phyloP scores from a whole-genome alignment of 768 basidiomycete genomes.

The Lactarius quietus region DNA sequence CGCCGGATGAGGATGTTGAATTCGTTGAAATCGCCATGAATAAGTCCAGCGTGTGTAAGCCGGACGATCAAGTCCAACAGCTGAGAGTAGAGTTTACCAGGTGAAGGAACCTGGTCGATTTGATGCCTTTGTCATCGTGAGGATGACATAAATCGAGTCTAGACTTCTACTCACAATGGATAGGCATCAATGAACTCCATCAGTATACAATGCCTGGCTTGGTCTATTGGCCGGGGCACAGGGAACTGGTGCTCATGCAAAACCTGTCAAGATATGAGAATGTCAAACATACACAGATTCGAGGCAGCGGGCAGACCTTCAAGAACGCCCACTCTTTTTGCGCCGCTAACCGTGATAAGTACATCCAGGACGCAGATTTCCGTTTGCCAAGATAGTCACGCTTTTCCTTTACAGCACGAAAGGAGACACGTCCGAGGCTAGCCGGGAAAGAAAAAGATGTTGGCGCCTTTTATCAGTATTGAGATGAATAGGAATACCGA shows the following conservation, averaged over 20 bases:
- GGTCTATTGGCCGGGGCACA: slow-evolving; percentile 90
- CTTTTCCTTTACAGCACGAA: slow-evolving; percentile 94
- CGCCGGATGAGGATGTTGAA: slow-evolving; percentile 95
- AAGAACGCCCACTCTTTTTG: slow-evolving; percentile 99
- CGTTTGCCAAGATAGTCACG: slow-evolving; percentile 95
- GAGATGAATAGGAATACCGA: slow-evolving; percentile 47
- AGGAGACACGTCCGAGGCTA: slow-evolving; percentile 95
- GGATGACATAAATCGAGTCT: slow-evolving; percentile 11
- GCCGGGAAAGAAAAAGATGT: neutral
- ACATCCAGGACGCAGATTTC: slow-evolving; percentile 98
- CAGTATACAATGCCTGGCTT: slow-evolving; percentile 89
- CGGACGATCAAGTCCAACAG: slow-evolving; percentile 97
- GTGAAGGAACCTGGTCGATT: slow-evolving; percentile 75
- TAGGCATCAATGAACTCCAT: slow-evolving; percentile 97
- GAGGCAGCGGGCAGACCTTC: slow-evolving; percentile 59
- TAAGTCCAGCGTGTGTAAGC: slow-evolving; percentile 90
- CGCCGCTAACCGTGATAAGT: slow-evolving; percentile 93
- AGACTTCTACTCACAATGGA: slow-evolving; percentile 65
- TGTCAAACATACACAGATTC: neutral
- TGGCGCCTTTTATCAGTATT: slow-evolving; percentile 1
- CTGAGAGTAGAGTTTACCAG: slow-evolving; percentile 84
- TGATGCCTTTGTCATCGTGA: slow-evolving; percentile 64
- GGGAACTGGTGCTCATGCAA: slow-evolving; percentile 90
- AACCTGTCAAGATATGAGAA: slow-evolving; percentile 48
- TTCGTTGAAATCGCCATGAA: slow-evolving; percentile 99